Evolutionary conservation across 306 rosid genomes (phyloP), one percentile per base, ranked within the genome.

Genomic region (Quillaja saponaria): DNA sequence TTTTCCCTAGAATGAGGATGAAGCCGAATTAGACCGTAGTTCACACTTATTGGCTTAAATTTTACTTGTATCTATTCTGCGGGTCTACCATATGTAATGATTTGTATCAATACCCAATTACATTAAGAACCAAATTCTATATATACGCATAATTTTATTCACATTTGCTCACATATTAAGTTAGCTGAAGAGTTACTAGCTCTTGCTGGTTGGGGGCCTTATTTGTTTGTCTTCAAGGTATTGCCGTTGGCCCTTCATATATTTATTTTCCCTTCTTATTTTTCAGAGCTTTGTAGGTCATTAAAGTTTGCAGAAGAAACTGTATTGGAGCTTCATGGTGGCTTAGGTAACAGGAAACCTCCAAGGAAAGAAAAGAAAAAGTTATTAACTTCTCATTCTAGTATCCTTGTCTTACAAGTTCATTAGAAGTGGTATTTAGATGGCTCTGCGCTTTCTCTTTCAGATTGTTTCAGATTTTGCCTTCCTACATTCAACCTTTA

Each of bases 301-400:
- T 61, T 83, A 70, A 71, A 64, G 68, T 69, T 67, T 68, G 55
- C 68, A 40, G 80, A 71, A 66, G 85, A 84, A 72, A 48, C 80
- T 64, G 57, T 51, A 37, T 21, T 79, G 79, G 89, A 78, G 79
- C 71, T 70, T 57, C 74, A 78, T 81, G 81, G 89, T 35, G 69
- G 78, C 66, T 66, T 69, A 51, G 66, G 77, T 56, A 81, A 78
- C 37, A 84, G 82, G 63, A 92, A 84, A 64, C 84, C 85, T 61
- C 75, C 83, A 16, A 88, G 85, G 83, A 92, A 83, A 66, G 92
- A 84, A 79, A 84, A 58, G 86, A 92, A 85, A 69, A 92, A 84
- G 84, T 62, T 75, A 70, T 45, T 76, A 35, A 67, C 72, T 64
- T 76, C 76, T 60, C 71, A 71, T 80, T 77, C 83, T 67, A 68